A percentile compares a stretch with the other conserved stretches of the same genome.
Evolutionary conservation across 768 basidiomycete species (phyloP).

Genomic region (Mycena indigotica): DNA sequence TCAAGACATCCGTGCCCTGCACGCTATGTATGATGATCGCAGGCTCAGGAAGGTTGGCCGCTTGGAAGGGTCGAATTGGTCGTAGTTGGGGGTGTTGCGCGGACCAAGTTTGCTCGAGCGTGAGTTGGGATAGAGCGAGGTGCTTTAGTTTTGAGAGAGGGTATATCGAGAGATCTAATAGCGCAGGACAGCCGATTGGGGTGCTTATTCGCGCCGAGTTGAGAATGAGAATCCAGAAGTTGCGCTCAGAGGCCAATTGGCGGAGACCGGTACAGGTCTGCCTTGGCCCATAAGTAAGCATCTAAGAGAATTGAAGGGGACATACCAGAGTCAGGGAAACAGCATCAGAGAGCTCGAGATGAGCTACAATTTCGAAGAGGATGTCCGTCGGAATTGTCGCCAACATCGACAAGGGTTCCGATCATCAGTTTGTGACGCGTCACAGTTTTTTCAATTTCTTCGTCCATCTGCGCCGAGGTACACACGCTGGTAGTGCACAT

Average conservation of each 20-base stretch:
- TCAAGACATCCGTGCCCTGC: background rate
- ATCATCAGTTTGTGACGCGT: too few species aligned
- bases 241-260: background rate
- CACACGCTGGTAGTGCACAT: too few species aligned
- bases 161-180: background rate
- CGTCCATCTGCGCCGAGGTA: too few species aligned
- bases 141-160: background rate
- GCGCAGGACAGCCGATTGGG: background rate
- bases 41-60: background rate
- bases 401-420: background rate
- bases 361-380: background rate
- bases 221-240: background rate
- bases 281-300: background rate
- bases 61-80: background rate
- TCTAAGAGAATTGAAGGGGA: background rate
- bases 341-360: background rate
- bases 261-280: background rate
- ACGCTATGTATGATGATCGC: background rate
- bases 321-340: background rate
- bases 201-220: background rate
- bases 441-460: too few species aligned
- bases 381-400: background rate
- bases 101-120: background rate
- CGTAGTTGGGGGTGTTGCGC: background rate
- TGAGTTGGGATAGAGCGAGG: background rate